A percentile compares a stretch with the other conserved stretches of the same genome.
phyloP scores from a whole-genome alignment of 2,329 filamentous ascomycete species.

The Aspergillus sp. region DNA sequence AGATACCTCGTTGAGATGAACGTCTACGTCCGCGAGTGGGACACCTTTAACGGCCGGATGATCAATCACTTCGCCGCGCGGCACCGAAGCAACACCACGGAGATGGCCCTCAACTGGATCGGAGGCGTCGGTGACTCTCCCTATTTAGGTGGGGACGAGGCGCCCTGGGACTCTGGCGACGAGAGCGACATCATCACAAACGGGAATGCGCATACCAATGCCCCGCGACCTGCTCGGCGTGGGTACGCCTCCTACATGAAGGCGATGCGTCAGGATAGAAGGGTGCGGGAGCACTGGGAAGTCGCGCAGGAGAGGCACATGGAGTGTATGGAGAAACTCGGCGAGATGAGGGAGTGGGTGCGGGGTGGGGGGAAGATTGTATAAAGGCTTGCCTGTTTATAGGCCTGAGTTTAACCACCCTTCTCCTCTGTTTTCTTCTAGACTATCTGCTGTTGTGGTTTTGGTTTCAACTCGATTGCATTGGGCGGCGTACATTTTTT shows the following conservation, averaged over 20 bases:
- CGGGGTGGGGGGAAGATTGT: slow-evolving; percentile 35
- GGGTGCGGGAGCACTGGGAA: slow-evolving; percentile 54
- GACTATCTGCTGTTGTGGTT: background rate
- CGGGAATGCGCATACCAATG: slow-evolving; percentile 20
- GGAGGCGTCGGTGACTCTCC: slow-evolving; percentile 55
- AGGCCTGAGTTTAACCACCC: background rate
- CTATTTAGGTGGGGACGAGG: slow-evolving; percentile 33
- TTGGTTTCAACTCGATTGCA: slow-evolving; percentile 4
- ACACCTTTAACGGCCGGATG: slow-evolving; percentile 59
- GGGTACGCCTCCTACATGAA: slow-evolving; percentile 52
- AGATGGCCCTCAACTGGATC: slow-evolving; percentile 55
- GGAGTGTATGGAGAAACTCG: slow-evolving; percentile 48
- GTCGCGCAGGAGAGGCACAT: slow-evolving; percentile 52
- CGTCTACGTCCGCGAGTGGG: slow-evolving; percentile 61
- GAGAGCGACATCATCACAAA: slow-evolving; percentile 36
- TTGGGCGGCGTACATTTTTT: background rate
- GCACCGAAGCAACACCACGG: slow-evolving; percentile 53
- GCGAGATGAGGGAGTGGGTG: slow-evolving; percentile 45
- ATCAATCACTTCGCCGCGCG: slow-evolving; percentile 60
- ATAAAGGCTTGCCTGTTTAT: slow-evolving; percentile 1
- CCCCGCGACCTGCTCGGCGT: slow-evolving; percentile 31
- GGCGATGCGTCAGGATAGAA: slow-evolving; percentile 50
- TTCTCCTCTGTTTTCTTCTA: background rate
- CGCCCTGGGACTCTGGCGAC: slow-evolving; percentile 22
- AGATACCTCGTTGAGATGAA: slow-evolving; percentile 59